Percentiles rank a stretch among this genome's conserved stretches.
These are phyloP conservation scores for Canavalia gladiata DNA, from an alignment of 306 rosid species.

Conservation along the genomic window DNA sequence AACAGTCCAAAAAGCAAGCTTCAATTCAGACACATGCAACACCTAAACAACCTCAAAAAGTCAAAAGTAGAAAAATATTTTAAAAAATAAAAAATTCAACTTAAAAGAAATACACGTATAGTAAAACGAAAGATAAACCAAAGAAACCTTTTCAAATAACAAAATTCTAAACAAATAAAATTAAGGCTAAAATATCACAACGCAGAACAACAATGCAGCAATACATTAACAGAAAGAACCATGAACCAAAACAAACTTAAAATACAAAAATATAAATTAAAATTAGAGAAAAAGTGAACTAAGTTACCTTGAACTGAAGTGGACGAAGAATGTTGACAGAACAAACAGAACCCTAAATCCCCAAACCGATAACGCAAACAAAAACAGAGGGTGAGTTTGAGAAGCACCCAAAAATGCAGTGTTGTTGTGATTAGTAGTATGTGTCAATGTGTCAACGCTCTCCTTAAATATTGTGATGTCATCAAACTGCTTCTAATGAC, in stretches of 20 bases:
- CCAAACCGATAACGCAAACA: no score
- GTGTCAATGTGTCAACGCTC: no score
- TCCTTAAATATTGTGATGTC: no score
- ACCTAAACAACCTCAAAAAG: background rate
- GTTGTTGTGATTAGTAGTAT: no score
- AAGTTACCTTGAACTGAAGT: background rate
- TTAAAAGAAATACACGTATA: background rate
- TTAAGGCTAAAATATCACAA: background rate
- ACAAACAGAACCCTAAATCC: no score
- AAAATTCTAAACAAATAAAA: background rate
- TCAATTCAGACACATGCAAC: background rate
- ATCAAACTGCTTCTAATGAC: no score
- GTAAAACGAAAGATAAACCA: background rate
- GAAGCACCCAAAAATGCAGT: no score
- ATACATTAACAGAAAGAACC: background rate
- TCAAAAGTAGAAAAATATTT: background rate
- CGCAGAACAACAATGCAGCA: slow-evolving; percentile 32
- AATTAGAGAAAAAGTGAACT: no score
- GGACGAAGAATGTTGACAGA: no score
- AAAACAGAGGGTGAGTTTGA: no score
- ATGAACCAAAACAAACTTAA: background rate
- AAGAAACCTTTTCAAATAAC: background rate
- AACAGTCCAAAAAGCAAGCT: background rate
- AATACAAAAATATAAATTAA: no score
- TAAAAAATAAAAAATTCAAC: background rate